phyloP scores from a whole-genome alignment of 1,139 yeast species.

The Yamadazyma pseudoaaseri region DNA sequence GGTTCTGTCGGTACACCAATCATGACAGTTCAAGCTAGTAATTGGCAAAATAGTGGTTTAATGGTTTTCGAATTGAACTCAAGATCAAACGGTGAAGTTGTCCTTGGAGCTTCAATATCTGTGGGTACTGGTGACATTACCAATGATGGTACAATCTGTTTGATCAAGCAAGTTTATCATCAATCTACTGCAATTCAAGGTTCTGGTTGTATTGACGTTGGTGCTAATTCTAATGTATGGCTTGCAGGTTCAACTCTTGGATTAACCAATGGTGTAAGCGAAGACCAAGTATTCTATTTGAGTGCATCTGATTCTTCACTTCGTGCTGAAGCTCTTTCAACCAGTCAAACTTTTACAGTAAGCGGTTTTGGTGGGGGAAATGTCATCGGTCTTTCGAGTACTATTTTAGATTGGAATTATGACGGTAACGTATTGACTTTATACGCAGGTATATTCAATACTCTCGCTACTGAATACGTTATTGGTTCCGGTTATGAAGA shows the following conservation, averaged over 20 bases:
- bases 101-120: constrained; percentile 18
- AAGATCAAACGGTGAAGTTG: constrained; percentile 17
- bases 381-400: constrained; percentile 20
- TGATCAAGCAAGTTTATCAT: constrained; percentile 21
- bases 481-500: constrained; percentile 23
- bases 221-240: constrained; percentile 20
- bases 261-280: constrained; percentile 13
- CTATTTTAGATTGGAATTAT: constrained; percentile 15
- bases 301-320: constrained; percentile 18
- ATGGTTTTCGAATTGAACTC: constrained; percentile 22
- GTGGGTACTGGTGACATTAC: constrained; percentile 16
- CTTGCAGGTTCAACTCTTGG: constrained; percentile 19
- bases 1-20: constrained; percentile 20
- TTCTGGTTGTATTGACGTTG: constrained; percentile 28
- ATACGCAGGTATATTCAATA: constrained; percentile 4
- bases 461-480: constrained; percentile 12
- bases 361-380: constrained; percentile 34
- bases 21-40: constrained; percentile 19
- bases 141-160: constrained; percentile 32
- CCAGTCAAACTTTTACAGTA: constrained; percentile 23
- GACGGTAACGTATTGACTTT: constrained; percentile 11
- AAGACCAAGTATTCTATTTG: constrained; percentile 23
- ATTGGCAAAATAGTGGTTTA: constrained; percentile 29
- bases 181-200: constrained; percentile 27
- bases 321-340: constrained; percentile 19